Conservation (phyloP, 2,329 filamentous ascomycete genomes). For the Falciphora oryzae region DNA sequence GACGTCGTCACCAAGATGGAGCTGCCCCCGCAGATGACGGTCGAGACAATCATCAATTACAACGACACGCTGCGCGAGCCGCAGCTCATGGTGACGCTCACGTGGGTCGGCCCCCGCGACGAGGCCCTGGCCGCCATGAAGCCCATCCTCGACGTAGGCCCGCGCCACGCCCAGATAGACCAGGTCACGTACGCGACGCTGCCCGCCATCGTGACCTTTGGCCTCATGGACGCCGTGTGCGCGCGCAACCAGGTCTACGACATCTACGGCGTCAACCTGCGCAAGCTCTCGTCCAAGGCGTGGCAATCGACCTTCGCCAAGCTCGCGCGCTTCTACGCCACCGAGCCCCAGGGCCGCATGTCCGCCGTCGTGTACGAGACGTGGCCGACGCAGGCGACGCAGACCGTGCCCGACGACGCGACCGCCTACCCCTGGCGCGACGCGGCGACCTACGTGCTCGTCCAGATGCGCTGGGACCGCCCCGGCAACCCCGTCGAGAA, state of each 20-base stretch:
- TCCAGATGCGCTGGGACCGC: too few relatives aligned
- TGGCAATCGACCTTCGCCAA: too few relatives aligned
- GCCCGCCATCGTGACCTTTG: neutral
- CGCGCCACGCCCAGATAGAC: neutral
- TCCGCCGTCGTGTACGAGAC: too few relatives aligned
- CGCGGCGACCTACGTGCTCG: too few relatives aligned
- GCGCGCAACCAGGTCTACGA: too few relatives aligned
- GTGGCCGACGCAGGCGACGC: too few relatives aligned
- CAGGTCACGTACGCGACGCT: slow-evolving; percentile 4
- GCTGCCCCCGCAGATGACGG: neutral
- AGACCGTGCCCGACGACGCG: too few relatives aligned
- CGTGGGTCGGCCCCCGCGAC: slow-evolving; percentile 1
- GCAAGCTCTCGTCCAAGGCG: too few relatives aligned
- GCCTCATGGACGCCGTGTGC: neutral
- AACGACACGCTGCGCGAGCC: neutral
- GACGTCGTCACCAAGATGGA: slow-evolving; percentile 1
- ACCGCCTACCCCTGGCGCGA: too few relatives aligned
- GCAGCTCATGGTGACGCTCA: slow-evolving; percentile 5
- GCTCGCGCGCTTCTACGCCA: slow-evolving; percentile 16
- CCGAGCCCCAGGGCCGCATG: slow-evolving; percentile 23
- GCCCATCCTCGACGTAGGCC: slow-evolving; percentile 4
- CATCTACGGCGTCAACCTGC: too few relatives aligned
- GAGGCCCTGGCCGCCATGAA: slow-evolving; percentile 7
- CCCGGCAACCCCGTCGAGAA: too few relatives aligned
- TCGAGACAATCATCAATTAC: neutral